A percentile compares a stretch with the other conserved stretches of the same genome.
Conservation (phyloP, 805 yeast species). For the Yamadazyma sp. region DNA sequence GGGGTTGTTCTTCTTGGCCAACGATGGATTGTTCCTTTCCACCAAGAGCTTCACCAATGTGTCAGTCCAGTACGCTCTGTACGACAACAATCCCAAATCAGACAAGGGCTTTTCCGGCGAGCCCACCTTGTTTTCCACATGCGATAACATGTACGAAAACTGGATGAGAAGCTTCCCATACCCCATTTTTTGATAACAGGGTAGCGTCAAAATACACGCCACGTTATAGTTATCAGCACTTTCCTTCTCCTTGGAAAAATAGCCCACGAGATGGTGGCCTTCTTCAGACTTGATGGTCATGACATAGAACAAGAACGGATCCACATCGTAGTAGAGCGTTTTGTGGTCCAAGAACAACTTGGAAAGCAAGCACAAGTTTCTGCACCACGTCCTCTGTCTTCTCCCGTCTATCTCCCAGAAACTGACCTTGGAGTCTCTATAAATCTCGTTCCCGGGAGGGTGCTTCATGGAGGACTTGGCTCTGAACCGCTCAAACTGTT, state of each 20-base stretch:
- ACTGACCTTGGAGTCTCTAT: constrained; percentile 87
- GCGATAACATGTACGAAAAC: constrained; percentile 87
- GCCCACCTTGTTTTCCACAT: constrained; percentile 86
- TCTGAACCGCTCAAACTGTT: constrained; percentile 91
- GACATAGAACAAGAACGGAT: constrained; percentile 93
- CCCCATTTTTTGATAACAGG: constrained; percentile 95
- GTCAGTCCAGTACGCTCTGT: constrained; percentile 96
- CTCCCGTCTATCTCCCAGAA: constrained; percentile 98
- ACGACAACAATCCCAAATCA: constrained; percentile 88
- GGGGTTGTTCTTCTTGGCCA: constrained; percentile 39
- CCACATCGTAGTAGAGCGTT: constrained; percentile 95
- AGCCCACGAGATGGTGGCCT: constrained; percentile 96
- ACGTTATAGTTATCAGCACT: constrained; percentile 93
- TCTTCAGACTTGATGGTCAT: constrained; percentile 88
- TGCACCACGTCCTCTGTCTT: constrained; percentile 95
- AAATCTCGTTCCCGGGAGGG: constrained; percentile 98
- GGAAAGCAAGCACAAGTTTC: constrained; percentile 87
- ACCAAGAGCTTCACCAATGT: constrained; percentile 72
- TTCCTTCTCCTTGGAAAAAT: constrained; percentile 95
- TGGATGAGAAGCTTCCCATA: constrained; percentile 90
- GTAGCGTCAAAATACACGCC: constrained; percentile 94
- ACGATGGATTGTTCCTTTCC: constrained; percentile 47
- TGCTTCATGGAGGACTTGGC: constrained; percentile 84
- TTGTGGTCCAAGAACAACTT: constrained; percentile 94
- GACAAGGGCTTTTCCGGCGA: constrained; percentile 97